A percentile compares a stretch with the other conserved stretches of the same genome.
Conservation (phyloP, 257 asterid genomes). For the Gentiana straminea region DNA sequence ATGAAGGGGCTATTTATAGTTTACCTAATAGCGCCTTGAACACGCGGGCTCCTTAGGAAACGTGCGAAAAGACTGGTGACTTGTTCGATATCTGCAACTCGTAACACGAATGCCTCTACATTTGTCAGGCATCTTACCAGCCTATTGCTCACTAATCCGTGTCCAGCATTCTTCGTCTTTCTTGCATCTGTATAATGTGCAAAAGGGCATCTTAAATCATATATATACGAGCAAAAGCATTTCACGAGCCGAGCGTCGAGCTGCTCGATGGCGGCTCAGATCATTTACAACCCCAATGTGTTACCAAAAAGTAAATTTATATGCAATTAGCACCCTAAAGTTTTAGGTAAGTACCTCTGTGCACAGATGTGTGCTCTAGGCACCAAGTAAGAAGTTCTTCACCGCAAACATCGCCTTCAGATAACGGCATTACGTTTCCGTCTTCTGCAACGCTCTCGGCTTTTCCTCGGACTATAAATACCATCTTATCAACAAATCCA, state of each 20-base stretch:
- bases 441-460: slow-evolving; percentile 78
- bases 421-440: slow-evolving; percentile 34
- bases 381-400: slow-evolving; percentile 97
- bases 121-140: slow-evolving; percentile 55
- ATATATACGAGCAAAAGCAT: background rate
- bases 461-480: slow-evolving; percentile 77
- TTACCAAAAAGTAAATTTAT: too few species aligned
- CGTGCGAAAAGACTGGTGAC: slow-evolving; percentile 69
- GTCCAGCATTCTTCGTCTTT: slow-evolving; percentile 57
- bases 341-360: slow-evolving; percentile 35
- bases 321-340: too few species aligned
- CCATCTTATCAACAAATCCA: slow-evolving; percentile 83
- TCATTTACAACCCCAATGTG: too few species aligned
- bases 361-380: slow-evolving; percentile 84
- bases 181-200: slow-evolving; percentile 36
- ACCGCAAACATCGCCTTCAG: slow-evolving; percentile 80
- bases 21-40: slow-evolving; percentile 89
- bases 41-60: slow-evolving; percentile 64
- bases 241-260: too few species aligned
- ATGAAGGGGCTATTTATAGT: background rate
- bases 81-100: slow-evolving; percentile 79
- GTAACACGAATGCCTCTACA: slow-evolving; percentile 71
- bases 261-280: too few species aligned
- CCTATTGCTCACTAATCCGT: slow-evolving; percentile 57
- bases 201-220: background rate